A percentile compares a stretch with the other conserved stretches of the same genome.
These are phyloP conservation scores for Malassezia vespertilionis DNA, from an alignment of 1,284 basidiomycete species.

Conservation along the genomic window DNA sequence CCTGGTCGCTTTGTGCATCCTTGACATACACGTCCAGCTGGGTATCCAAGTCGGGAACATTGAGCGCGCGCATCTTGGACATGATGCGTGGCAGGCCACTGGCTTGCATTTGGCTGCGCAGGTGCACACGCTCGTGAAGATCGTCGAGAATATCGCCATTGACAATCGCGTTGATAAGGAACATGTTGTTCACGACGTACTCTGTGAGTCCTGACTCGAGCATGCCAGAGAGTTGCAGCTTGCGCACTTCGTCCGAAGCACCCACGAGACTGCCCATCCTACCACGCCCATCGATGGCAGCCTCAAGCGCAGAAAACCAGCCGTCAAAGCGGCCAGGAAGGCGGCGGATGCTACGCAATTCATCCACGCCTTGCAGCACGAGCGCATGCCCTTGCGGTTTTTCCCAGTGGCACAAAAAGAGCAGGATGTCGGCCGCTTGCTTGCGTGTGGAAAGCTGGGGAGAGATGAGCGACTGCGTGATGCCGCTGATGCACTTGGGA, in stretches of 20 bases:
- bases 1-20: constrained; percentile 67
- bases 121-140: constrained; percentile 68
- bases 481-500: constrained; percentile 65
- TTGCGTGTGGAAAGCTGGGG: constrained; percentile 70
- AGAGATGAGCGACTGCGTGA: constrained; percentile 73
- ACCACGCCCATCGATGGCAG: constrained; percentile 68
- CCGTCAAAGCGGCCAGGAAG: constrained; percentile 59
- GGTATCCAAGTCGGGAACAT: constrained; percentile 57
- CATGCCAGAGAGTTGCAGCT: constrained; percentile 49
- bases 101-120: constrained; percentile 76
- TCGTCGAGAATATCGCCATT: constrained; percentile 39
- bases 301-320: constrained; percentile 78
- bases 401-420: constrained; percentile 52
- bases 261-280: constrained; percentile 92
- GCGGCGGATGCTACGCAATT: constrained; percentile 28
- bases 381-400: constrained; percentile 50
- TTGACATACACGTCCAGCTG: constrained; percentile 61
- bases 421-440: constrained; percentile 64
- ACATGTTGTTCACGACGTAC: constrained; percentile 35
- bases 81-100: constrained; percentile 70
- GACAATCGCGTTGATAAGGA: constrained; percentile 36
- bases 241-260: constrained; percentile 75
- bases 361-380: constrained; percentile 51
- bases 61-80: constrained; percentile 60
- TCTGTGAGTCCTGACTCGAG: constrained; percentile 70